These are phyloP conservation scores for Clitopilus passeckerianus DNA, from an alignment of 768 basidiomycete species.

Conservation along the genomic window DNA sequence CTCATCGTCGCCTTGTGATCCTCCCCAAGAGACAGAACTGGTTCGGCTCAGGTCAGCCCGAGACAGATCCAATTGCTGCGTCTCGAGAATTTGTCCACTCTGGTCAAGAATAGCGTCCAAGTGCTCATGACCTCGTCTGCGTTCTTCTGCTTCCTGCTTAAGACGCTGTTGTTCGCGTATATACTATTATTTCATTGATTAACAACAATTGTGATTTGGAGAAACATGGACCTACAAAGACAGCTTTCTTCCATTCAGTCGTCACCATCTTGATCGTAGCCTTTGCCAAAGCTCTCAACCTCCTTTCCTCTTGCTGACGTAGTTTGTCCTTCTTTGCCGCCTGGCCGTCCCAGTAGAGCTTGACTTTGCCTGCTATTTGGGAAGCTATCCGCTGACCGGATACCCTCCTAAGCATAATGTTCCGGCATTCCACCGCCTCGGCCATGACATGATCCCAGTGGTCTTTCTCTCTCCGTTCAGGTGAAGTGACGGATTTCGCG, in stretches of 20 bases:
- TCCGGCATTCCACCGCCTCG: slow-evolving; percentile 27
- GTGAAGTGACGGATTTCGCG: slow-evolving; percentile 18
- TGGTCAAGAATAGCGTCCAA: slow-evolving; percentile 88
- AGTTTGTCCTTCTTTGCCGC: slow-evolving; percentile 59
- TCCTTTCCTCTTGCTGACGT: slow-evolving; percentile 57
- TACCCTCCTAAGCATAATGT: slow-evolving; percentile 21
- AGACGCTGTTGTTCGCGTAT: slow-evolving; percentile 66
- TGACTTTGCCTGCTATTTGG: slow-evolving; percentile 62
- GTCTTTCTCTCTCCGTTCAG: slow-evolving; percentile 34
- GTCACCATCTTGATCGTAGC: slow-evolving; percentile 65
- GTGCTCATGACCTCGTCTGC: slow-evolving; percentile 75
- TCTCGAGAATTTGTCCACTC: slow-evolving; percentile 80
- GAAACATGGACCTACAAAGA: slow-evolving; percentile 52
- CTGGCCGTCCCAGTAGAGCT: slow-evolving; percentile 71
- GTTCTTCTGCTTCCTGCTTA: slow-evolving; percentile 69
- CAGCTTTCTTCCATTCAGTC: slow-evolving; percentile 84
- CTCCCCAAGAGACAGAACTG: slow-evolving; percentile 36
- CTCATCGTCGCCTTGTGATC: slow-evolving; percentile 22
- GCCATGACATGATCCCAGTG: slow-evolving; percentile 58
- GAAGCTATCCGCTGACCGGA: slow-evolving; percentile 34
- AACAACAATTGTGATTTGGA: neutral
- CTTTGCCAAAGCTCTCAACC: slow-evolving; percentile 63
- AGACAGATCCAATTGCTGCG: slow-evolving; percentile 70
- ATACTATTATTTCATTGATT: slow-evolving; percentile 37
- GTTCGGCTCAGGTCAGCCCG: slow-evolving; percentile 57